phyloP scores from a whole-genome alignment of 306 rosid species.

The Castanea sativa region DNA sequence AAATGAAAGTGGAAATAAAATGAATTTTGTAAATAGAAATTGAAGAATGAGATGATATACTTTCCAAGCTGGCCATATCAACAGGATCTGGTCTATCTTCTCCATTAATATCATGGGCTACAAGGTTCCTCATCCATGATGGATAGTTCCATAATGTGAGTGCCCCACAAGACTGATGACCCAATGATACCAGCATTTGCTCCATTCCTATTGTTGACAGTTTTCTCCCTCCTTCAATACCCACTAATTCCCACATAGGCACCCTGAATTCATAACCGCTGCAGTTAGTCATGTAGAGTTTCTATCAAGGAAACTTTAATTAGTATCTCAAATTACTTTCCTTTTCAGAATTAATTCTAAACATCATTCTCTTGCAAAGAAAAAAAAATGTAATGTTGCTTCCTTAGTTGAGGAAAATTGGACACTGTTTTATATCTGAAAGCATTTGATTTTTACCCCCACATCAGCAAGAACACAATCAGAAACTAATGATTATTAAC shows the following conservation, averaged over 20 bases:
- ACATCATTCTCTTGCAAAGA: neutral
- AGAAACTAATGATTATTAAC: too few relatives aligned
- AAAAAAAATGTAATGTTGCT: neutral
- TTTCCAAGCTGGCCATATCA: constrained; percentile 72
- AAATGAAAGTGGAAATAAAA: neutral
- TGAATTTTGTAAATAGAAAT: neutral
- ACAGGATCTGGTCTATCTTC: constrained; percentile 69
- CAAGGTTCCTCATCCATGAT: constrained; percentile 63
- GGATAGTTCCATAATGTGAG: constrained; percentile 67
- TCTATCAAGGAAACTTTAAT: neutral
- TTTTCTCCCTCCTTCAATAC: constrained; percentile 61
- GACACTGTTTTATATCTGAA: too few relatives aligned
- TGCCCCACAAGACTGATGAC: constrained; percentile 72
- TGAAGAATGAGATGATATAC: constrained; percentile 24
- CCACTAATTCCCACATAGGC: constrained; percentile 57
- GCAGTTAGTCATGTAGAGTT: neutral
- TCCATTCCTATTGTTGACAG: constrained; percentile 57
- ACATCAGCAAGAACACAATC: too few relatives aligned
- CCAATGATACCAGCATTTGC: constrained; percentile 64
- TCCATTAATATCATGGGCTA: constrained; percentile 65
- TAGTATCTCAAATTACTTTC: neutral
- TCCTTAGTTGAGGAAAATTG: neutral
- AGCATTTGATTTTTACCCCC: too few relatives aligned
- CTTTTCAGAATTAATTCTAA: neutral
- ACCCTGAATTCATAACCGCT: constrained; percentile 35